Evolutionary conservation across 202 grass and related monocot genomes (phyloP), one percentile per base, ranked within the genome.

Genomic region (Tripidium arundinaceum): DNA sequence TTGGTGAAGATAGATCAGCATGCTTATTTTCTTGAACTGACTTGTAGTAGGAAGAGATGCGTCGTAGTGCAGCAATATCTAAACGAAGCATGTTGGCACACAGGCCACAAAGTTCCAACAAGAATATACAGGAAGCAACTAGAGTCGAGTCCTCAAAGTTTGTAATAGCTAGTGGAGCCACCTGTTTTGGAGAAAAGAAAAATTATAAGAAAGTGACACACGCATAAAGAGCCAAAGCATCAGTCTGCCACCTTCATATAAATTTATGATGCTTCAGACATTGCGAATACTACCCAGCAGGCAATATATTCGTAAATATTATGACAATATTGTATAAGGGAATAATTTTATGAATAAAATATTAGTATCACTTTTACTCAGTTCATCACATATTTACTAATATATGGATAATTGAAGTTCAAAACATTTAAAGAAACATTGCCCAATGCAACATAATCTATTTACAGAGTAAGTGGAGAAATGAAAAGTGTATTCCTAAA

Each of bases 61-160:
- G 86, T 70, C 76, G 85, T 75, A 98, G 79, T 79, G 86, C 95
- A 87, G 85, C 85, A 83, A 94, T 93, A 89, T 98, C 95, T 55
- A 98, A 90, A 81, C 86, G 82, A 91, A 98, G 91, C 86, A 94
- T 89, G 72, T 90, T 92, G 72, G 90, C 83, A 78, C 81, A 98
- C 25, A 93, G 75, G 67, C 95, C 95, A 91, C 95, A 98, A 21
- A 98, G 90, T 90, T 98, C 95, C 76, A 94, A 91, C 64, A 98
- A 78, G 72, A 94, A 89, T 14, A 62, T 79, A 76, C 95, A 94
- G 8, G 95, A 94, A 79, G 95, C 86, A 70, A 93, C 90, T 75
- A 94, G 77, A 57, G 88, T 87, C 41, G 86, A 85, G 81, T 98
- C 92, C 75, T 91, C 82, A 86, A 92, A 94, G 77, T 90, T 91